These are phyloP conservation scores for Kwoniella heveanensis DNA, from an alignment of 768 basidiomycete genomes.

Conservation along the genomic window DNA sequence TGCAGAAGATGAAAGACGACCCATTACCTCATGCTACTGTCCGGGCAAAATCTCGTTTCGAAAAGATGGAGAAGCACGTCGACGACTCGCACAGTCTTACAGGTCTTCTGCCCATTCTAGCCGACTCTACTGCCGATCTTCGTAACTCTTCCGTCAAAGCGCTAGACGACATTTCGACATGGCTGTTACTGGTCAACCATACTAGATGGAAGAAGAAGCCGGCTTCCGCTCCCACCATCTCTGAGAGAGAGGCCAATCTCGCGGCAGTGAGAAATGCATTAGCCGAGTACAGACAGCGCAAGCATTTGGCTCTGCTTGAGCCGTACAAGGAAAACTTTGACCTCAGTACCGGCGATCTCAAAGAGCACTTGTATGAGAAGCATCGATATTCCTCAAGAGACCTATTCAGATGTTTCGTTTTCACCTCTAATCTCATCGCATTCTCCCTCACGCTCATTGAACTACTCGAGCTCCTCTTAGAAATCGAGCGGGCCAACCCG, in stretches of 20 bases:
- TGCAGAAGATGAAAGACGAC: slow-evolving; percentile 12
- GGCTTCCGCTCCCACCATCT: slow-evolving; percentile 19
- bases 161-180: slow-evolving; percentile 44
- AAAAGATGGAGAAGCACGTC: slow-evolving; percentile 25
- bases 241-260: slow-evolving; percentile 33
- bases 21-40: slow-evolving; percentile 4
- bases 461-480: slow-evolving; percentile 57
- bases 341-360: slow-evolving; percentile 34
- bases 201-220: slow-evolving; percentile 43
- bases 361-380: slow-evolving; percentile 9
- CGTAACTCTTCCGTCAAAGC: slow-evolving; percentile 34
- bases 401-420: slow-evolving; percentile 63
- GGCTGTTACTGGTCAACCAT: slow-evolving; percentile 51
- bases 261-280: slow-evolving; percentile 30
- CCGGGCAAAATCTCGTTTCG: slow-evolving; percentile 11
- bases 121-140: slow-evolving; percentile 38
- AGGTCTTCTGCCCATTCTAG: slow-evolving; percentile 52
- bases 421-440: slow-evolving; percentile 59
- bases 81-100: slow-evolving; percentile 39
- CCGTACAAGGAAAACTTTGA: slow-evolving; percentile 60
- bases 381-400: slow-evolving; percentile 46
- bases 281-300: slow-evolving; percentile 34
- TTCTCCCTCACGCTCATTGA: slow-evolving; percentile 57
- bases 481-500: slow-evolving; percentile 57
- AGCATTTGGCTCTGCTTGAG: slow-evolving; percentile 58